Base-by-base conservation (phyloP, 73 alveolate species). In the Tetrahymena borealis region DNA sequence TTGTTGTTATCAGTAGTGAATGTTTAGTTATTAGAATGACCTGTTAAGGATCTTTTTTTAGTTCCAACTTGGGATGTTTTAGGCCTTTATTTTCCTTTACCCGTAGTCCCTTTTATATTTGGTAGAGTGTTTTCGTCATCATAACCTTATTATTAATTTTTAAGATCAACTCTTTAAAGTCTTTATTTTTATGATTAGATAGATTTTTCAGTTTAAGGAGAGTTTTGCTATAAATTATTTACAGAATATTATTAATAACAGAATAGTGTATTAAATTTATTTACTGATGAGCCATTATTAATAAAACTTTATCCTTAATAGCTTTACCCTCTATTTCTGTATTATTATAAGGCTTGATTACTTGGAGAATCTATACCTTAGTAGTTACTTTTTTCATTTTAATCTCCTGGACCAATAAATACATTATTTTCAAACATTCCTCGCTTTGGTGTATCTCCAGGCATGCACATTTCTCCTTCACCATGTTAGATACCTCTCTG, bases 401-500 rank as follows among this genome's bases (percentile, higher is more conserved):
- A 32, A 60, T 60, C 85, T 3, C n/a, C 38, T n/a, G 85, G 85
- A 60, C 85, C 85, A 9, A 93, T 60, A 38, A 93, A 40, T 79
- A 60, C 91, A 90, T 94, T 94, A 90, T 95, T 94, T 40, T 91
- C 93, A 90, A 95, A 95, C 78, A 77, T 31, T 40, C 97, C 97
- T 78, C 92, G 93, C 39, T 90, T 91, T 3, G 92, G 32, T 36
- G 96, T 79, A 32, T 91, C 94, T 91, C 95, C 97, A 33, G 94
- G 94, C 91, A 78, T 78, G 37, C 92, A 91, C 40, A 95, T 36
- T 41, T 90, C 94, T 10, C 96, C 97, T 33, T 91, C 95, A 31
- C 97, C 97, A 78, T 94, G 94, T 40, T 95, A 28, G 78, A 94
- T 92, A 20, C 97, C 97, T 39, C 94, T 94, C 90, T 94, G 4